Base-by-base conservation (phyloP, 75 land plant species). In the Pseudotsuga menziesii region DNA sequence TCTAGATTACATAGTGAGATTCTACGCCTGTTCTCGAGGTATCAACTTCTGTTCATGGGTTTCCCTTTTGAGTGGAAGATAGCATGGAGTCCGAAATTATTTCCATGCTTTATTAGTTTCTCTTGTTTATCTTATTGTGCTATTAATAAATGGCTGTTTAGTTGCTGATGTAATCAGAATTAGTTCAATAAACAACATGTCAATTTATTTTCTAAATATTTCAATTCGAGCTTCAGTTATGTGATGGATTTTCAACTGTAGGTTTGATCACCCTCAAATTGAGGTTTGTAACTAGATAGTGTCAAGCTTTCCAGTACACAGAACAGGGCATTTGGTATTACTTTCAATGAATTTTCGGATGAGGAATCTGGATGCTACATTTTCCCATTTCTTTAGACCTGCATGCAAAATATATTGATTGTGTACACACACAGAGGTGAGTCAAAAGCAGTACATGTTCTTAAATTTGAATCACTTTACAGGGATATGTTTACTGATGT, bases 1-100 rank as follows among this genome's bases (percentile, higher is more conserved):
- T 97, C 99, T 22, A 92, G 89, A 71, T 78, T 97, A 17, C 98
- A 97, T 41, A 85, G 89, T 78, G 96, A 94, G 74, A 95, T 94
- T 73, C 81, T 97, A 73, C 90, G 92, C 22, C 84, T 96, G 23
- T 97, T 94, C 76, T 75, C 97, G 77, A 89, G 98, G 99, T 94
- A 83, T 41, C 14, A 20, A 3, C 7, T 52, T 27, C 4, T 29
- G 17, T 76, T 73, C 23, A 35, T 36, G 75, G 23, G 25, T 39
- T 36, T 76, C 6, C 75, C 29, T 39, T 69, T 69, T n/a, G 44
- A 69, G 54, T 39, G 23, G 11, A 69, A 20, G 23, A 41, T 69
- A 41, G 41, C 23, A 7, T 69, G 52, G 13, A 39, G 52, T 44
- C 23, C 14, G 25, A 12, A 48, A 48, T 48, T 48, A 69, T 41